Percentiles rank a stretch among this genome's conserved stretches.
Evolutionary conservation across 208 protist genomes (phyloP).

Genomic region (Trypanosoma caninum): DNA sequence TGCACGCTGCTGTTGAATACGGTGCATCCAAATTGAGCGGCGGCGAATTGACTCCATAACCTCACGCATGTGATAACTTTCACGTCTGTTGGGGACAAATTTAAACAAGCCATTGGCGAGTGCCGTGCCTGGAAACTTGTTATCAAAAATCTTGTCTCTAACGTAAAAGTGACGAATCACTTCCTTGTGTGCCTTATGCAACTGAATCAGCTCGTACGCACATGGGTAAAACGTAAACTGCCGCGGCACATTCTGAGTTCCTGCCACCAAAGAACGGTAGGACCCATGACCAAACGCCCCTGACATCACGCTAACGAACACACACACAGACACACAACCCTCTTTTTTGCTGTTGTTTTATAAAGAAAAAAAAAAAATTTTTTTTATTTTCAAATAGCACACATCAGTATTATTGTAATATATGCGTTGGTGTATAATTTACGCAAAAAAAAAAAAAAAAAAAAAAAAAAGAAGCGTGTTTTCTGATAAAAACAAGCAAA

Average conservation of each 20-base stretch:
- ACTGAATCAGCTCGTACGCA: constrained; percentile 76
- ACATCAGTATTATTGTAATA: no score
- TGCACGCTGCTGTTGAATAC: constrained; percentile 73
- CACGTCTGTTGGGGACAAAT: constrained; percentile 72
- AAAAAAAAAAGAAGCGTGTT: no score
- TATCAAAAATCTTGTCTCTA: constrained; percentile 88
- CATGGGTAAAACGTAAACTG: constrained; percentile 67
- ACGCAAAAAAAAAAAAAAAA: no score
- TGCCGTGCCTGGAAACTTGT: constrained; percentile 76
- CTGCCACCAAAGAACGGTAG: constrained; percentile 79
- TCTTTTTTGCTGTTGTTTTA: background rate
- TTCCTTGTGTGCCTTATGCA: constrained; percentile 67
- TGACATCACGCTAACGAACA: constrained; percentile 62
- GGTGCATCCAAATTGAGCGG: constrained; percentile 78
- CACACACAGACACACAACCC: background rate
- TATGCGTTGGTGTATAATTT: no score
- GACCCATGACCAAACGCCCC: constrained; percentile 82
- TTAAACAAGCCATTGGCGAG: constrained; percentile 88
- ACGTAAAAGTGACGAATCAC: constrained; percentile 75
- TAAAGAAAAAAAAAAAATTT: background rate
- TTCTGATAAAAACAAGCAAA: no score
- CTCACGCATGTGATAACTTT: constrained; percentile 73
- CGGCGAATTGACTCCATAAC: constrained; percentile 77
- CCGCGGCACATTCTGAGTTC: constrained; percentile 28
- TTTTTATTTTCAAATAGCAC: no score